Percentiles rank a stretch among this genome's conserved stretches.
phyloP scores from a whole-genome alignment of 306 rosid species.

The Datisca glomerata region DNA sequence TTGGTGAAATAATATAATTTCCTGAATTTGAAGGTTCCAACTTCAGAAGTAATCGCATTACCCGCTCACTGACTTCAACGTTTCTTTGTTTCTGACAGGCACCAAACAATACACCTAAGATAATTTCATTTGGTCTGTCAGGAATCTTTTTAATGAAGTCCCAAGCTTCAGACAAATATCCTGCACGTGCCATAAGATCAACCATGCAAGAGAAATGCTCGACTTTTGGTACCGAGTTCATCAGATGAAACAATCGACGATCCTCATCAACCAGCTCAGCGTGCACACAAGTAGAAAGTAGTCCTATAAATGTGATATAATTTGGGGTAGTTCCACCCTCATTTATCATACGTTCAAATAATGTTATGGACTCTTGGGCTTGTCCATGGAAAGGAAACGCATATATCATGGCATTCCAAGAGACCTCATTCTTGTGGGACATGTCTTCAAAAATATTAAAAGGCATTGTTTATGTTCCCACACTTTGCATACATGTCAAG shows the following conservation, averaged over 20 bases:
- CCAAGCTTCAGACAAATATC: constrained; percentile 75
- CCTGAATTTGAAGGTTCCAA: constrained; percentile 88
- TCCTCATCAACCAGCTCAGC: constrained; percentile 70
- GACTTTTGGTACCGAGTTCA: constrained; percentile 69
- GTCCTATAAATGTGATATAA: constrained; percentile 76
- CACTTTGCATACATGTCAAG: constrained; percentile 94
- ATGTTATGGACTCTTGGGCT: constrained; percentile 58
- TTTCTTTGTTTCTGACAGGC: constrained; percentile 68
- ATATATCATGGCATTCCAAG: constrained; percentile 96
- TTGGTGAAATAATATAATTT: constrained; percentile 74
- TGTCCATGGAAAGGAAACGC: constrained; percentile 88
- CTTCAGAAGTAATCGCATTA: constrained; percentile 52
- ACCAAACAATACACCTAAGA: constrained; percentile 71
- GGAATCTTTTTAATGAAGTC: constrained; percentile 74
- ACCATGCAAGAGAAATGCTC: constrained; percentile 96
- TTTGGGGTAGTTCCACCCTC: constrained; percentile 57
- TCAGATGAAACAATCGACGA: constrained; percentile 47
- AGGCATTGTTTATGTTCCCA: constrained; percentile 71
- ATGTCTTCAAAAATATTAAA: constrained; percentile 51
- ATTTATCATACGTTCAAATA: constrained; percentile 51
- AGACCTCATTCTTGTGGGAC: constrained; percentile 74
- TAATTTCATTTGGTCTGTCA: constrained; percentile 69
- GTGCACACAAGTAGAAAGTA: constrained; percentile 94
- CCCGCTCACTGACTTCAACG: constrained; percentile 50
- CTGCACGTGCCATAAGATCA: constrained; percentile 83